Base-by-base conservation (phyloP, 257 asterid genomes). In the Handroanthus guayacan region DNA sequence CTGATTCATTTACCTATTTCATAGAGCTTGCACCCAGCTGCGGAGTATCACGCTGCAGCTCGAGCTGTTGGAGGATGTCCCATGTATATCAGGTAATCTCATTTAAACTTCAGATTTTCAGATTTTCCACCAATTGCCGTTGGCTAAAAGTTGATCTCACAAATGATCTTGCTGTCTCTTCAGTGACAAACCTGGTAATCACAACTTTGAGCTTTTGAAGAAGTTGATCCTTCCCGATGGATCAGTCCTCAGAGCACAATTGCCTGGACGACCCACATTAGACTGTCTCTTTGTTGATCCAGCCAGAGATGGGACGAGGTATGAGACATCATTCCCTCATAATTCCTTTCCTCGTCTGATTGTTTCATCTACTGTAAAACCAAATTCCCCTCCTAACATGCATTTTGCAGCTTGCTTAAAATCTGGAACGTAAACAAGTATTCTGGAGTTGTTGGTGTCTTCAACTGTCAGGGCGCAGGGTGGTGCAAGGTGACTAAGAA, bases 391-490 rank as follows among this genome's bases (percentile, higher is more conserved):
- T 18, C 61, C 2, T 92, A 81, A 89, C 82, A 75, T 87, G 85
- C 63, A 83, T 43, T 74, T 58, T 77, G 82, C 90, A 94, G 99
- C 90, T 91, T 95, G 88, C 99, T 95, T 25, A 95, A 95, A 75
- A 91, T 95, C 73, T 95, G 99, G 99, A 95, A 95, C 37, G 69
- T 70, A 60, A 95, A 95, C 86, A 92, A 89, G 81, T 89, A 82
- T 72, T 84, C 93, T 0, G 94, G 98, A 9, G 87, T 94, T 69
- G 97, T 94, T 9, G 98, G 98, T 1, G 91, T 90, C n/a, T 94
- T 94, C 88, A 94, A 94, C 84, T 94, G 98, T 82, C 98, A 94
- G 79, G 98, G 98, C 64, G 98, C 97, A 0, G 97, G 98, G 43
- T 93, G 98, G 98, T 93, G 98, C 92, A 92, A 83, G 75, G 86